Evolutionary conservation across 148 eudicot species (phyloP), one percentile per base, ranked within the genome.

Genomic region (Heliosperma pusillum): DNA sequence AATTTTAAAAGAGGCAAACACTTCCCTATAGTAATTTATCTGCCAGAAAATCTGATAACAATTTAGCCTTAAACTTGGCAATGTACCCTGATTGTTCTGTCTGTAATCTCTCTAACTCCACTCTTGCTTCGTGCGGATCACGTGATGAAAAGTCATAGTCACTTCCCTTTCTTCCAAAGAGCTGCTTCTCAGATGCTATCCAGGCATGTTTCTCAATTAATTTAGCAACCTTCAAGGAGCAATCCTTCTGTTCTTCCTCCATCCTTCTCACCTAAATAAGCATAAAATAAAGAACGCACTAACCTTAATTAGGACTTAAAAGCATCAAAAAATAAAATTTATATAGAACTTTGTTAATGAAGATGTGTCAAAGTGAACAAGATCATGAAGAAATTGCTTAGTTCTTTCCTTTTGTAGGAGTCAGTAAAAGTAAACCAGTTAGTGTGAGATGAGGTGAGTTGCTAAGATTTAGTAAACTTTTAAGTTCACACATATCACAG

Each of bases 121-220:
- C 84, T 74, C 86, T 90, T 74, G 93, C 90, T 80, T 75, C 86
- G 33, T 33, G 81, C 75, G 99, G 96, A 84, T 95, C 90, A 82
- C 90, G 85, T 70, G 97, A 89, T 44, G 66, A 70, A 79, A 95
- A 95, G 77, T 95, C 94, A 83, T 95, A 95, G 79, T 95, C 97
- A 65, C 91, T 92, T 71, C 97, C 99, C 76, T 80, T 80, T 78
- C 89, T 87, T 79, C 97, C 99, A 80, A 95, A 92, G 66, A 95
- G 91, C 74, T 95, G 97, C 81, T 92, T 95, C 85, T 95, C 96
- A 71, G 97, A 88, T 81, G 96, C 80, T 80, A 95, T 92, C 98
- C 98, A 95, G 9, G 89, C 85, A 89, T 95, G 88, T 79, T 89
- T 95, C 76, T 92, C 97, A 58, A 95, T 77, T 74, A 95, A 77